Evolutionary conservation across 176 grass and related monocot genomes (phyloP).

Genomic region (Triticum dicoccoides): DNA sequence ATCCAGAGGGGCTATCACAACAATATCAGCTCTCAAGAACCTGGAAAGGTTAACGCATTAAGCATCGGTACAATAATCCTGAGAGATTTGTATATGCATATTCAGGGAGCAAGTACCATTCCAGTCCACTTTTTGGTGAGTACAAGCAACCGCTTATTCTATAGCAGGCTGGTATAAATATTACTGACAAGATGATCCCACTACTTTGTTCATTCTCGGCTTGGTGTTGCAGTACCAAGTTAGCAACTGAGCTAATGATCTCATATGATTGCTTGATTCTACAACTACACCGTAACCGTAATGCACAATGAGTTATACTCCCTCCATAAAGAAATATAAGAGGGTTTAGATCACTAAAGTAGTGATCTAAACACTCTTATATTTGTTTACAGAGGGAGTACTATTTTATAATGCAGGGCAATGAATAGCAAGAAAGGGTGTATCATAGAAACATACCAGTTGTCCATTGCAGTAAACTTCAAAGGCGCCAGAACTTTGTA

Average conservation of each 20-base stretch:
- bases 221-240: too few species aligned
- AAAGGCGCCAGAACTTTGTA: conserved; percentile 95
- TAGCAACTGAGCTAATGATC: neutral
- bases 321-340: too few species aligned
- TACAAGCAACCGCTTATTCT: neutral
- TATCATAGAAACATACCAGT: conserved; percentile 60
- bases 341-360: too few species aligned
- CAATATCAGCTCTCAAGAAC: neutral
- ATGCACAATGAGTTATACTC: neutral
- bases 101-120: neutral
- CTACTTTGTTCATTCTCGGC: neutral
- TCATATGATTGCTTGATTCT: conserved; percentile 1
- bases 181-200: neutral
- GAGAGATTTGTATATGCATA: neutral
- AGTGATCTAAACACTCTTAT: too few species aligned
- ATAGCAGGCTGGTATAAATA: neutral
- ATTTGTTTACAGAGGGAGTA: too few species aligned
- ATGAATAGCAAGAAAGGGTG: neutral
- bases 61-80: neutral
- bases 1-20: neutral
- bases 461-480: conserved; percentile 96
- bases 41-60: neutral
- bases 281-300: neutral
- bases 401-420: neutral
- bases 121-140: neutral